phyloP scores from a whole-genome alignment of 495 filamentous ascomycete genomes.

The Penicillium coffeae region DNA sequence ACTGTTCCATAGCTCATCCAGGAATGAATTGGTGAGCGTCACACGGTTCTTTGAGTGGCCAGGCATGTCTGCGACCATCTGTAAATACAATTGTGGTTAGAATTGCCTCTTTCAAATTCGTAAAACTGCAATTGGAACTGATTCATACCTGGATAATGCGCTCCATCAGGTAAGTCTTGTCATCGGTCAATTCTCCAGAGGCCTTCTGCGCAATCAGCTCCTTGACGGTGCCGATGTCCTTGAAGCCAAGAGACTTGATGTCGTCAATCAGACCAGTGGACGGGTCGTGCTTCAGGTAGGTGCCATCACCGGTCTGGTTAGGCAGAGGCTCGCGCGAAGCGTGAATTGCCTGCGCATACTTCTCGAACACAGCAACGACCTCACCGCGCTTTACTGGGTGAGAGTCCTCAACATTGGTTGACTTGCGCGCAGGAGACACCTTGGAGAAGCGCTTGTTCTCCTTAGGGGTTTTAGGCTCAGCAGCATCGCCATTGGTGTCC shows the following conservation, averaged over 20 bases:
- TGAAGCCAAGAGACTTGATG: conserved; percentile 57
- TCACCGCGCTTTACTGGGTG: conserved; percentile 36
- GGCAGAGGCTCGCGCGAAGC: conserved; percentile 63
- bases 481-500: conserved; percentile 37
- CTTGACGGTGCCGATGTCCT: conserved; percentile 53
- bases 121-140: neutral
- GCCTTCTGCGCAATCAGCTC: conserved; percentile 50
- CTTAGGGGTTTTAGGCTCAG: conserved; percentile 34
- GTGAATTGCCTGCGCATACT: conserved; percentile 61
- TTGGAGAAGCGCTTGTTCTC: conserved; percentile 42
- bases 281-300: conserved; percentile 47
- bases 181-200: conserved; percentile 57
- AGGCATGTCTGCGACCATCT: conserved; percentile 65
- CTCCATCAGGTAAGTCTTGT: conserved; percentile 81
- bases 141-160: conserved; percentile 58
- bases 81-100: neutral
- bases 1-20: conserved; percentile 67
- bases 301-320: conserved; percentile 61
- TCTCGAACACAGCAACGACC: conserved; percentile 51
- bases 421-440: conserved; percentile 26
- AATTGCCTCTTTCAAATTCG: neutral
- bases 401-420: conserved; percentile 29
- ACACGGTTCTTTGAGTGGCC: conserved; percentile 55
- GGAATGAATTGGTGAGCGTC: conserved; percentile 65
- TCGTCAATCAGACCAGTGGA: conserved; percentile 59